Conservation (phyloP, 129 eudicot genomes). For the Flaveria bidentis region DNA sequence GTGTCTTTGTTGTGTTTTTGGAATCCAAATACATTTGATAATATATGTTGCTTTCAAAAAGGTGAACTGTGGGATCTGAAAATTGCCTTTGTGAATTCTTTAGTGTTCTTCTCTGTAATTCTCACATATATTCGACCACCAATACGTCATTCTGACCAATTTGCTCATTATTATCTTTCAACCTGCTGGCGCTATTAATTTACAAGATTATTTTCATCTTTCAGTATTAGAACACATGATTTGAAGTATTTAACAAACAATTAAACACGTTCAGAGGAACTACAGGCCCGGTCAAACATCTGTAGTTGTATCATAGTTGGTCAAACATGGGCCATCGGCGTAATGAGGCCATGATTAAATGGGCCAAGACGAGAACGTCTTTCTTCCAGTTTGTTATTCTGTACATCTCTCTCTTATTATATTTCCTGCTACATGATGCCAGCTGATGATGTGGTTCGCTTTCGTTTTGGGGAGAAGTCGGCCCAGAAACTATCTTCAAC, state of each 20-base stretch:
- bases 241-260: too few species aligned
- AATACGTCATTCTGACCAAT: not conserved
- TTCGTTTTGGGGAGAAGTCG: constrained; percentile 75
- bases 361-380: not conserved
- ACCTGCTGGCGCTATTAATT: not conserved
- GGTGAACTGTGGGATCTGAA: not conserved
- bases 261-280: too few species aligned
- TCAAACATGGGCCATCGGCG: too few species aligned
- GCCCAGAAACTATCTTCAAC: constrained; percentile 50
- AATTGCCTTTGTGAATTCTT: not conserved
- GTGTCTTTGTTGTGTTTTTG: not conserved
- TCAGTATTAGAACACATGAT: not conserved
- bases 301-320: too few species aligned
- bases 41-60: not conserved
- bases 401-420: not conserved
- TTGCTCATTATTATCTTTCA: not conserved
- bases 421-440: constrained; percentile 30
- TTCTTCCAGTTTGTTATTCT: not conserved
- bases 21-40: not conserved
- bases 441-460: constrained; percentile 88
- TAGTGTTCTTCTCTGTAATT: not conserved
- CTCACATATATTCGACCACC: not conserved
- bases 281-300: too few species aligned
- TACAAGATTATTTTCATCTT: constrained; percentile 1
- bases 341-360: not conserved